These are phyloP conservation scores for Helenozyma rhizophorensis DNA, from an alignment of 805 yeast species.

Conservation along the genomic window DNA sequence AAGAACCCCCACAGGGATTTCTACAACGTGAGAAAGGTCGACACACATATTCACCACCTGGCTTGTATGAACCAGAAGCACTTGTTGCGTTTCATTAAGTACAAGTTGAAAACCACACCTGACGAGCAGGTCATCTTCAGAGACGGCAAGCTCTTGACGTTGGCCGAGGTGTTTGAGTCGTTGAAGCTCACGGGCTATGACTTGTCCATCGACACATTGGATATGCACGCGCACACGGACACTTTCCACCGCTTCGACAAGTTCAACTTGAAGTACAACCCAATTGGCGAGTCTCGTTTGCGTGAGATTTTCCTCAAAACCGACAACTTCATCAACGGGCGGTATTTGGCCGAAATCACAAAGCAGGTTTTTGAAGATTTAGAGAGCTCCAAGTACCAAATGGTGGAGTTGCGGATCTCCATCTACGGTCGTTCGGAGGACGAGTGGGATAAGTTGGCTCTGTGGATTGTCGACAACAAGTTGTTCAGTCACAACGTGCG, in stretches of 20 bases:
- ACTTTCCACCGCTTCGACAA: slow-evolving; percentile 97
- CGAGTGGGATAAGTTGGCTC: slow-evolving; percentile 95
- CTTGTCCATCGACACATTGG: slow-evolving; percentile 90
- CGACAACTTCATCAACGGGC: slow-evolving; percentile 85
- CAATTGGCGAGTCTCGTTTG: slow-evolving; percentile 95
- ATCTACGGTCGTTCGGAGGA: slow-evolving; percentile 83
- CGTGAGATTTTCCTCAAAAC: slow-evolving; percentile 95
- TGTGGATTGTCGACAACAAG: slow-evolving; percentile 93
- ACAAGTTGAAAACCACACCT: slow-evolving; percentile 82
- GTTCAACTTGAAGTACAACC: slow-evolving; percentile 94
- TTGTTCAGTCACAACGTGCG: slow-evolving; percentile 89
- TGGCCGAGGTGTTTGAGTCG: slow-evolving; percentile 88
- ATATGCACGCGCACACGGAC: slow-evolving; percentile 99
- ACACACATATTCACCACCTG: slow-evolving; percentile 97
- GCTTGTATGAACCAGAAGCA: slow-evolving; percentile 99
- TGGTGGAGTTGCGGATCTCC: slow-evolving; percentile 94
- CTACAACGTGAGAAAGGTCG: slow-evolving; percentile 94
- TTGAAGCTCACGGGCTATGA: slow-evolving; percentile 91
- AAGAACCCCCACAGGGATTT: slow-evolving; percentile 96
- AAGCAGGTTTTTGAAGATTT: slow-evolving; percentile 91
- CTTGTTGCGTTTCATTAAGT: slow-evolving; percentile 86
- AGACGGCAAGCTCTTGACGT: slow-evolving; percentile 83
- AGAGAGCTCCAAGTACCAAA: slow-evolving; percentile 93
- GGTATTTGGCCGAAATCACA: slow-evolving; percentile 89
- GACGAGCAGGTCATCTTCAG: slow-evolving; percentile 89